Evolutionary conservation across 179 eudicot species (phyloP), one percentile per base, ranked within the genome.

Genomic region (Carnegiea gigantea): DNA sequence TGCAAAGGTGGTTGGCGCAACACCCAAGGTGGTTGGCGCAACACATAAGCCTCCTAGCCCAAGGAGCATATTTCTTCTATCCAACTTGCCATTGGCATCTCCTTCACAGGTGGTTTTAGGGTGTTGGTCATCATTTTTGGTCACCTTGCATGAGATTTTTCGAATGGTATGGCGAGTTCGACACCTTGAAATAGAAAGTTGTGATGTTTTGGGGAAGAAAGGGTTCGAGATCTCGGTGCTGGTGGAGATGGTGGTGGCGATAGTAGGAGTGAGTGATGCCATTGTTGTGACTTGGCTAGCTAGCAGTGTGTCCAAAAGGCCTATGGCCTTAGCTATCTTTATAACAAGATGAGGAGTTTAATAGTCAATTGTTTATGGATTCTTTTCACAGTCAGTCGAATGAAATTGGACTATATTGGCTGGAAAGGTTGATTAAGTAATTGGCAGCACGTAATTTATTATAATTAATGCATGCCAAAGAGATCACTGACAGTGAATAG

Each of bases 31-130:
- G 77, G 87, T 70, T 30, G 89, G 73, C 2, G 91, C 94, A 26
- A 93, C 90, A 49, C 85, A 91, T 13, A 88, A 84, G 1, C 98
- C 92, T 1, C 97, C 97, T 33, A 92, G 79, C 57, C 93, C 94
- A 59, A 91, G 75, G 1, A 93, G 86, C 51, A 93, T 12, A 24
- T 91, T 84, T 82, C 97, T 86, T 82, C 97, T 84, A 67, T 89
- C 91, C 26, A 92, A 81, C 81, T 65, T 90, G 26, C n/a, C 46
- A 24, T 46, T 80, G 17, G 23, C 57, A 51, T 30, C 23, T 1
- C 36, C 28, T 68, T 78, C 70, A 57, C 74, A 9, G 75, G 59
- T 53, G 24, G 70, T 26, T 60, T 64, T 82, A 5, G 80, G 82
- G 59, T 51, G 79, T 79, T 86, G 74, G 73, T 82, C 71, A 59